These are phyloP conservation scores for Aspergillus indologenus DNA, from an alignment of 495 filamentous ascomycete species.

Conservation along the genomic window DNA sequence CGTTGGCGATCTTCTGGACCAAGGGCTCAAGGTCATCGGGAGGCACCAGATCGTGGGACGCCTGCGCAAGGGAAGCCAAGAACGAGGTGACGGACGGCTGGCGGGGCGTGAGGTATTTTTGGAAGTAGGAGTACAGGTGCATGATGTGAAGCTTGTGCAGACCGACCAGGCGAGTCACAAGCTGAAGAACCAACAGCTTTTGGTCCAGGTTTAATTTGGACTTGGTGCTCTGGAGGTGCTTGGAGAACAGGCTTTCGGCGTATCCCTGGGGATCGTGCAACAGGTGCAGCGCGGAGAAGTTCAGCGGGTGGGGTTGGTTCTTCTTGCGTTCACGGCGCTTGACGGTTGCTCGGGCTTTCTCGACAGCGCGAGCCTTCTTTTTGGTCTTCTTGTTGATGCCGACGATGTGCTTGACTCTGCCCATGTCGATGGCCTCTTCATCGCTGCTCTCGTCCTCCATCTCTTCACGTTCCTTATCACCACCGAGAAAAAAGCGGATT, in stretches of 20 bases:
- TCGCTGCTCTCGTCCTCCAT: slow-evolving; percentile 85
- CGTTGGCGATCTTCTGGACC: slow-evolving; percentile 92
- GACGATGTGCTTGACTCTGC: slow-evolving; percentile 74
- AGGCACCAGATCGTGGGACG: slow-evolving; percentile 85
- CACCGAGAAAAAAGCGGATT: slow-evolving; percentile 91
- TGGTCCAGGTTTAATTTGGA: slow-evolving; percentile 86
- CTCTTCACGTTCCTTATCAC: slow-evolving; percentile 91
- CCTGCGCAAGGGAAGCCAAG: slow-evolving; percentile 87
- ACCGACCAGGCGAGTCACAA: slow-evolving; percentile 86
- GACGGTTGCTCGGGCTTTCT: slow-evolving; percentile 72
- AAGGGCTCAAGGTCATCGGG: slow-evolving; percentile 92
- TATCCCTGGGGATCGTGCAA: slow-evolving; percentile 95
- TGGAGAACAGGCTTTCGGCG: slow-evolving; percentile 84
- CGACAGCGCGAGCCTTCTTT: slow-evolving; percentile 74
- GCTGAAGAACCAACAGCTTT: slow-evolving; percentile 81
- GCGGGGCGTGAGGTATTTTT: slow-evolving; percentile 81
- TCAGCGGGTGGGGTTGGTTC: slow-evolving; percentile 77
- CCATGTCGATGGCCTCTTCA: slow-evolving; percentile 72
- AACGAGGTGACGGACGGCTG: slow-evolving; percentile 94
- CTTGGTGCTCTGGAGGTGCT: slow-evolving; percentile 84
- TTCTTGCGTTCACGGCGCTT: slow-evolving; percentile 86
- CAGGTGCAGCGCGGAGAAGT: slow-evolving; percentile 97
- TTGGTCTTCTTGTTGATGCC: slow-evolving; percentile 94
- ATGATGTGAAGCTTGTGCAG: slow-evolving; percentile 87
- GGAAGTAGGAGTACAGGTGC: slow-evolving; percentile 80